Evolutionary conservation across 345 rosid genomes (phyloP).

Genomic region (Streptanthus diversifolius): DNA sequence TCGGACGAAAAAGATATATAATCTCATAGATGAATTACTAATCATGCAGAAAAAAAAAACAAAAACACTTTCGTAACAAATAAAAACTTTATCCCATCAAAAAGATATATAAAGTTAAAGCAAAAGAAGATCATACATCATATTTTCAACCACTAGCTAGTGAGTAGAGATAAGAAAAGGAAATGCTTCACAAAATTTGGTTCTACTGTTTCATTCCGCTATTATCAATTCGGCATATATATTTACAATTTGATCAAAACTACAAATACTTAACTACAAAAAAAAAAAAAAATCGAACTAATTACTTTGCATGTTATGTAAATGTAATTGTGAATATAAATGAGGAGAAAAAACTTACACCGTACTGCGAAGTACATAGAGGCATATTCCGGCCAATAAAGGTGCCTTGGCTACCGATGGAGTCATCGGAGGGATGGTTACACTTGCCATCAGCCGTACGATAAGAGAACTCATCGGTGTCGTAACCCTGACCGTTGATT

Average conservation of each 20-base stretch:
- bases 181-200: not conserved
- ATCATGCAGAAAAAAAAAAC: not conserved
- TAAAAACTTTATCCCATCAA: not conserved
- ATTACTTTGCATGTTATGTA: not conserved
- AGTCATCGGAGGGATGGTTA: constrained; percentile 57
- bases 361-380: constrained; percentile 45
- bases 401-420: constrained; percentile 61
- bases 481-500: constrained; percentile 43
- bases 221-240: not conserved
- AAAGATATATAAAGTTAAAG: not conserved
- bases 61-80: constrained; percentile 2
- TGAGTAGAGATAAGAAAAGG: not conserved
- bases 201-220: not conserved
- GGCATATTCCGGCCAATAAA: constrained; percentile 69
- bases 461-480: constrained; percentile 43
- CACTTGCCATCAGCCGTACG: constrained; percentile 67
- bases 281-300: no score
- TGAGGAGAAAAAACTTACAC: constrained; percentile 28
- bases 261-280: not conserved
- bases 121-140: constrained; percentile 14
- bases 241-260: not conserved
- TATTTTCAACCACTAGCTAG: not conserved
- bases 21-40: not conserved
- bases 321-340: not conserved
- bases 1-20: not conserved